Evolutionary conservation across 2,329 filamentous ascomycete genomes (phyloP).

Genomic region (Aschersonia sp.): DNA sequence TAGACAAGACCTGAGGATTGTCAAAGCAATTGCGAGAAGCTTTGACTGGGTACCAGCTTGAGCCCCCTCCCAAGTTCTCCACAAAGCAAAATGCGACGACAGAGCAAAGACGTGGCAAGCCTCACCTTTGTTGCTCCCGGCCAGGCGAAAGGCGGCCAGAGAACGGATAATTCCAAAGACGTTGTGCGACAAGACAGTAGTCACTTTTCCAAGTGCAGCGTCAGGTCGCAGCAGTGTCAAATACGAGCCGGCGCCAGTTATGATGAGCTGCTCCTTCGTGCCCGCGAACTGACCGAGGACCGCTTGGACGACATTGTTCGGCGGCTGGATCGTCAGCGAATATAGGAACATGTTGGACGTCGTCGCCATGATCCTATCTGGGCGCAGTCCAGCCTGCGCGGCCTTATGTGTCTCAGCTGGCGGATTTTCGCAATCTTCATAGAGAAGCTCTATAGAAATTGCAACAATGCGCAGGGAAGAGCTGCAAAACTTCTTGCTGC

Average conservation of each 20-base stretch:
- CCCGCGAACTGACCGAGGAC: slow-evolving; percentile 91
- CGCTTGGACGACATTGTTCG: slow-evolving; percentile 78
- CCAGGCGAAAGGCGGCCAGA: slow-evolving; percentile 77
- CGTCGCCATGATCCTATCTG: slow-evolving; percentile 64
- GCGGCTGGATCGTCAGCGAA: slow-evolving; percentile 86
- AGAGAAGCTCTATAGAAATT: too few relatives aligned
- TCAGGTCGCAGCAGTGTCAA: slow-evolving; percentile 80
- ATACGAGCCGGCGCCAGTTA: slow-evolving; percentile 82
- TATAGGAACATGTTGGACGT: slow-evolving; percentile 99
- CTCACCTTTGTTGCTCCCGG: slow-evolving; percentile 93
- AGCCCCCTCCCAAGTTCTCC: too few relatives aligned
- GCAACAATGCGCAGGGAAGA: background rate
- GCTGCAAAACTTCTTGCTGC: slow-evolving; percentile 14
- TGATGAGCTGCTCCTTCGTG: slow-evolving; percentile 94
- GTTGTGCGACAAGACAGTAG: slow-evolving; percentile 78
- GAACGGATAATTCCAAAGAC: slow-evolving; percentile 90
- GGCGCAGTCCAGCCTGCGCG: slow-evolving; percentile 37
- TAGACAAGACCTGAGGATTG: background rate
- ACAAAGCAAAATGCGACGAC: too few relatives aligned
- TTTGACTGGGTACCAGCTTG: background rate
- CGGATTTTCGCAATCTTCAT: background rate
- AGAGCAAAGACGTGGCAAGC: slow-evolving; percentile 12
- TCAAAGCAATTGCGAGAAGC: background rate
- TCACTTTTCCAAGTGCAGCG: slow-evolving; percentile 70
- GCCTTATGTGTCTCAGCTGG: slow-evolving; percentile 11